Conservation (phyloP, 129 eudicot species). For the Flaveria ramosissima region DNA sequence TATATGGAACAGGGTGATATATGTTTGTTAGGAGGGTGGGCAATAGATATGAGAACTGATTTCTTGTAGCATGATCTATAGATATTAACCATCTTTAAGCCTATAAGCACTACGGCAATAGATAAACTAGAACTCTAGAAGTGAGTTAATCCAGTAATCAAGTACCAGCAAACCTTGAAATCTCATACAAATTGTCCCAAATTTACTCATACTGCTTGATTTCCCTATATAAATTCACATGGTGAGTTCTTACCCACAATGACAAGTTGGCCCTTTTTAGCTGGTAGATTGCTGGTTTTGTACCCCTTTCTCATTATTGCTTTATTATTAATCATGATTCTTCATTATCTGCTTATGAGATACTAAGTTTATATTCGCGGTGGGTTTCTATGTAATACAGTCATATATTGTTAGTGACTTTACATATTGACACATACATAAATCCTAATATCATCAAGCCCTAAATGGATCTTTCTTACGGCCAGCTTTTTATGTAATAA, state of each 20-base stretch:
- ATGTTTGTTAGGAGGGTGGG: background rate
- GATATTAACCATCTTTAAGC: background rate
- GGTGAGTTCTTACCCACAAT: background rate
- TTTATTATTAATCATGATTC: background rate
- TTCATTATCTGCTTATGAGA: background rate
- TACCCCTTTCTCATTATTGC: background rate
- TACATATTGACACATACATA: background rate
- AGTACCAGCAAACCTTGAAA: background rate
- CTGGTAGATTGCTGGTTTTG: background rate
- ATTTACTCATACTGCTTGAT: background rate
- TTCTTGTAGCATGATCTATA: background rate
- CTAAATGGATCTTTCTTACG: background rate
- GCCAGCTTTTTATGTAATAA: slow-evolving; percentile 10
- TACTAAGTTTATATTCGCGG: background rate
- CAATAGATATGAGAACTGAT: background rate
- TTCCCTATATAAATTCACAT: background rate
- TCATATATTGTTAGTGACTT: slow-evolving; percentile 1
- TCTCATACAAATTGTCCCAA: background rate
- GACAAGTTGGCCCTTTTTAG: background rate
- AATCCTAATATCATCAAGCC: background rate
- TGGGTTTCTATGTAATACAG: background rate
- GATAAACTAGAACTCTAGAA: background rate
- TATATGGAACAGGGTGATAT: background rate
- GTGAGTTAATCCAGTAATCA: background rate
- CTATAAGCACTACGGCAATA: background rate